A percentile compares a stretch with the other conserved stretches of the same genome.
Evolutionary conservation across 1,139 yeast species (phyloP).

Genomic region (Lodderomyces oxycetoniae): DNA sequence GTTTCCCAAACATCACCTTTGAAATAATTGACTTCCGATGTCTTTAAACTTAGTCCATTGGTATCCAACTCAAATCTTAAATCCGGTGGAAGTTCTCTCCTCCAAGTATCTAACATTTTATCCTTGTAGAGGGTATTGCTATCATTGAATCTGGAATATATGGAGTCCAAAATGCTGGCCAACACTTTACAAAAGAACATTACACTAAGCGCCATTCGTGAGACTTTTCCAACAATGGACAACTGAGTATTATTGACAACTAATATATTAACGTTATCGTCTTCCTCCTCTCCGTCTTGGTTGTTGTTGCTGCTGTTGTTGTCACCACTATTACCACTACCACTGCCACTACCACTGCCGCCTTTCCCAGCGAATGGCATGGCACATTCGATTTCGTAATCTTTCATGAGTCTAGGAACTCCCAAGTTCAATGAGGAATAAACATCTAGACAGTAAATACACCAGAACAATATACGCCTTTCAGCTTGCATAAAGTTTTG

Average conservation of each 20-base stretch:
- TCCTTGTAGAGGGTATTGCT: conserved; percentile 50
- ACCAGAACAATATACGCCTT: conserved; percentile 80
- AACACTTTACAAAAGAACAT: conserved; percentile 71
- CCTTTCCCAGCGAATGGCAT: conserved; percentile 65
- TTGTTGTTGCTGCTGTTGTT: conserved; percentile 37
- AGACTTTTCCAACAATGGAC: conserved; percentile 65
- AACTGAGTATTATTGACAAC: conserved; percentile 54
- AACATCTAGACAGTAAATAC: conserved; percentile 71
- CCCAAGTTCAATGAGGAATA: conserved; percentile 75
- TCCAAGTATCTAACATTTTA: conserved; percentile 74
- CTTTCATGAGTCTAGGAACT: conserved; percentile 74
- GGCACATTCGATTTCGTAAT: conserved; percentile 81
- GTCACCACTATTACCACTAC: conserved; percentile 21
- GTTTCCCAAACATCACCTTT: conserved; percentile 22
- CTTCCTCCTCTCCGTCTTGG: conserved; percentile 44
- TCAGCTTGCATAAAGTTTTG: conserved; percentile 66
- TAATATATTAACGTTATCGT: conserved; percentile 50
- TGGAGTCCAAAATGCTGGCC: conserved; percentile 66
- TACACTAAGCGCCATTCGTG: conserved; percentile 55
- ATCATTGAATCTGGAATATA: conserved; percentile 47
- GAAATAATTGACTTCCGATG: conserved; percentile 25
- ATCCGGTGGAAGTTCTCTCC: conserved; percentile 59
- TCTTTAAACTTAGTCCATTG: conserved; percentile 51
- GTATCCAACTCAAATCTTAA: conserved; percentile 64
- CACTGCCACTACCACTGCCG: conserved; percentile 14